Base-by-base conservation (phyloP, 331 rosid genomes). In the Spiraea crenata region DNA sequence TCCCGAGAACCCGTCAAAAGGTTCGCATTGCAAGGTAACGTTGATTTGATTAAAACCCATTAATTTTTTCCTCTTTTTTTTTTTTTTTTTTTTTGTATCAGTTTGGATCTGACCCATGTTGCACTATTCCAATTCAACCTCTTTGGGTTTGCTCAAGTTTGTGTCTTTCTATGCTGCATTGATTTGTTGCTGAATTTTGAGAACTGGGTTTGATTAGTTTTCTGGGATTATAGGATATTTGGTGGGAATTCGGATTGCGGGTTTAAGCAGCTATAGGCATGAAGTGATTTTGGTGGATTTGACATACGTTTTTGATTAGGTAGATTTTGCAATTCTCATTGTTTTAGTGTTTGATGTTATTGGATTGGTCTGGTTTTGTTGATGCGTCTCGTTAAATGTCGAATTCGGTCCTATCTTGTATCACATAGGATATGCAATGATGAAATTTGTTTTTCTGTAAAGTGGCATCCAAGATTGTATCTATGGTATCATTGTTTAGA, bases 1-100 rank as follows among this genome's bases (percentile, higher is more conserved):
- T 86, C 88, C 84, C 52, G 82, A 65, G 70, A 65, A 73, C 77
- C 58, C 81, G 15, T 9, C 39, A 41, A 31, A 52, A 73, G 80
- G 78, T 77, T 83, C 54, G 79, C 81, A 74, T 74, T 83, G 65
- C 60, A 51, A 48, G 54, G 67, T 55, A 25, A 45, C 57, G 40
- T 73, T 59, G 45, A 39, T 51, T 51, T 58, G 20, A 44, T 55
- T 48, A 67, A 64, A 10, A 51, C 55, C 38, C 57, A 16, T 15
- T n/a, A 4, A 4, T 58, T 40, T 17, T 41, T 39, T 71, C 47
- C 60, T 41, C 63, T 65, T 25, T 69, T n/a, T n/a, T 58, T 40
- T 17, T 41, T 39, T 71, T 42, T 59, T 41, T 58, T 65, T 25
- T 69, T 10, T 44, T 75, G 75, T 40, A 55, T 76, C 11, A 62